phyloP scores from a whole-genome alignment of 2,329 filamentous ascomycete species.

The Colletotrichum navitas region DNA sequence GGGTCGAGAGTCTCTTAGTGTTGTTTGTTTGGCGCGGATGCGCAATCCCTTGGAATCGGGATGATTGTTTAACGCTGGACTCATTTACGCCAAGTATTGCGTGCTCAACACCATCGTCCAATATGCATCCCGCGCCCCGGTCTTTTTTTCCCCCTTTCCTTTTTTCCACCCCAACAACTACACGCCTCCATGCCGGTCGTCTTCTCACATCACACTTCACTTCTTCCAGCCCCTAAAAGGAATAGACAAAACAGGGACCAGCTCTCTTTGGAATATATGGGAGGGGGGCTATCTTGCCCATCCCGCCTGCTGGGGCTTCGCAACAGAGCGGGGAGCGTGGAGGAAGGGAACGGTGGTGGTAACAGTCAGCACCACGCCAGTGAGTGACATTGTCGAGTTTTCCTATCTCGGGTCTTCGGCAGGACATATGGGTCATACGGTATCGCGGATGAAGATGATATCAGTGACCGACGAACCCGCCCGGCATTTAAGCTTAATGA shows the following conservation, averaged over 20 bases:
- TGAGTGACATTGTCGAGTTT: constrained; percentile 20
- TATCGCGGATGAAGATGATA: constrained; percentile 24
- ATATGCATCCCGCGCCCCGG: constrained; percentile 34
- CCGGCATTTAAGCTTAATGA: constrained; percentile 40
- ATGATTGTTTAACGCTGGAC: constrained; percentile 29
- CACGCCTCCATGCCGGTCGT: not conserved
- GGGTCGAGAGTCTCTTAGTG: not conserved
- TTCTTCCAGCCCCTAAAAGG: not conserved
- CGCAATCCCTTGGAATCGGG: constrained; percentile 17
- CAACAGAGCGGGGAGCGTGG: not conserved
- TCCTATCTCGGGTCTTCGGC: constrained; percentile 35
- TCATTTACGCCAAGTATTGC: constrained; percentile 42
- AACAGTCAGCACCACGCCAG: not conserved
- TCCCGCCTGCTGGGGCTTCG: not conserved
- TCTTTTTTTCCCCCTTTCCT: constrained; percentile 21
- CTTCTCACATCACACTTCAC: not conserved
- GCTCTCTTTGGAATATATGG: not conserved
- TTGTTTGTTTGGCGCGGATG: constrained; percentile 35
- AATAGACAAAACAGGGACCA: constrained; percentile 18
- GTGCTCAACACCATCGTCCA: constrained; percentile 41
- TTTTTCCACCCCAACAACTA: not conserved
- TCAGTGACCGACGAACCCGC: constrained; percentile 5
- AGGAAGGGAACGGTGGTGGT: constrained; percentile 4
- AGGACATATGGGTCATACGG: constrained; percentile 29
- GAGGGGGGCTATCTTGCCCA: not conserved